A percentile compares a stretch with the other conserved stretches of the same genome.
phyloP scores from a whole-genome alignment of 2,329 filamentous ascomycete species.

The Volutella citrinella region DNA sequence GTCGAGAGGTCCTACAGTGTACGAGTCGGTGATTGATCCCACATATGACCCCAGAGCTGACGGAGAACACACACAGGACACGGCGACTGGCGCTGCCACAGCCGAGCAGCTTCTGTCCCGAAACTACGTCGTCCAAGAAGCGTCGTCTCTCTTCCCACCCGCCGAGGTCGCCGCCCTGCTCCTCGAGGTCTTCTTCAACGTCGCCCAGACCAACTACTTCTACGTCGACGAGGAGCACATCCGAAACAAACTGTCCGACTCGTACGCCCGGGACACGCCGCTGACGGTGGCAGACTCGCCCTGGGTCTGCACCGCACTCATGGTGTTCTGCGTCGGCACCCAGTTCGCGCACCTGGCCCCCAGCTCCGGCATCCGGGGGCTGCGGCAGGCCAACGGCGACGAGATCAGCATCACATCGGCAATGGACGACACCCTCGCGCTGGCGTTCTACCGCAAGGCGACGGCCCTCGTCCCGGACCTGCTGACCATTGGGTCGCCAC shows the following conservation, averaged over 20 bases:
- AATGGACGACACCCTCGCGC: conserved; percentile 14
- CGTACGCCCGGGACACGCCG: conserved; percentile 9
- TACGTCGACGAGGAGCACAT: conserved; percentile 18
- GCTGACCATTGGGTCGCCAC: conserved; percentile 11
- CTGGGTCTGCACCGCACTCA: conserved; percentile 19
- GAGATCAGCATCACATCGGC: conserved; percentile 9
- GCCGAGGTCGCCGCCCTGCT: conserved; percentile 11
- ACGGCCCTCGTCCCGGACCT: conserved; percentile 13
- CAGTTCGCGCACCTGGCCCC: conserved; percentile 18
- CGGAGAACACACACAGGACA: conserved; percentile 3
- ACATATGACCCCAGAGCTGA: background rate
- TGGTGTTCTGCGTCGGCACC: conserved; percentile 20
- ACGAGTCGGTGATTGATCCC: background rate
- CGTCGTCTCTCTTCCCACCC: conserved; percentile 15
- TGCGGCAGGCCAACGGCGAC: conserved; percentile 5
- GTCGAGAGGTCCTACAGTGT: conserved; percentile 6
- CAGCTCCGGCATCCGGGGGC: too few relatives aligned
- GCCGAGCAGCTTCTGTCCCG: conserved; percentile 7
- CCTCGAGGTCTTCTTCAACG: conserved; percentile 19
- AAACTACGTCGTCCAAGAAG: conserved; percentile 12
- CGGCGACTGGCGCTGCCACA: background rate
- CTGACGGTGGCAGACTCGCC: conserved; percentile 10
- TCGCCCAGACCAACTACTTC: conserved; percentile 22
- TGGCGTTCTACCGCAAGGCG: conserved; percentile 15
- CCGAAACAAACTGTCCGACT: conserved; percentile 12